Evolutionary conservation across 306 rosid species (phyloP), one percentile per base, ranked within the genome.

Genomic region (Albizia julibrissin): DNA sequence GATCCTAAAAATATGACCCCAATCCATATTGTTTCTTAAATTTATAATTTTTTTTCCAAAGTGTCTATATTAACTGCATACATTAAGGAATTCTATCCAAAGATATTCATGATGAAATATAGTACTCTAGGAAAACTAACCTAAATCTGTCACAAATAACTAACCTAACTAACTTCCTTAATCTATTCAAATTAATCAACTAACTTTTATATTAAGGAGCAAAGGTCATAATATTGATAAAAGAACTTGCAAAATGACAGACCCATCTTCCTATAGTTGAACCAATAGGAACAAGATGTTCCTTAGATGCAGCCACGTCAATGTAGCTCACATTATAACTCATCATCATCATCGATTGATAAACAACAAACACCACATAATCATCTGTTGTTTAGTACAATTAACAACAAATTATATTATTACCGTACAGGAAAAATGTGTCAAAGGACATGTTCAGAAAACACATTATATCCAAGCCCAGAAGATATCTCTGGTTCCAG

Each of bases 371-470:
- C 84, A 62, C 50, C 74, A 6, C 54, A 69, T 69, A 21, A 44
- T 80, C 65, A 22, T 62, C 31, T 24, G 56, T 15, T 62, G 31
- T 66, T 73, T 39, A 49, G 67, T 39, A 37, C 26, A 65, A 39
- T 81, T 74, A 62, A 81, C 47, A 84, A 16, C 26, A 52, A 37
- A n/a, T 70, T 22, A 59, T 72, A 74, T 78, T 83, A 87, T 83
- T 78, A 72, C 81, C 86, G 87, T 75, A 68, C 79, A 62, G 16
- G 40, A 54, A 79, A 79, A 34, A 75, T 46, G 69, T 79, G 74
- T 39, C 22, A 29, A 67, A 75, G 26, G 34, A 69, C 56, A 67
- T 71, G 69, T 79, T 50, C 46, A 72, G 71, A 68, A 66, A 79
- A 73, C 79, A 37, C 40, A 70, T n/a, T 66, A 74, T 59, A 68